These are phyloP conservation scores for Allodekkera sacchari DNA, from an alignment of 805 yeast species.

Conservation along the genomic window DNA sequence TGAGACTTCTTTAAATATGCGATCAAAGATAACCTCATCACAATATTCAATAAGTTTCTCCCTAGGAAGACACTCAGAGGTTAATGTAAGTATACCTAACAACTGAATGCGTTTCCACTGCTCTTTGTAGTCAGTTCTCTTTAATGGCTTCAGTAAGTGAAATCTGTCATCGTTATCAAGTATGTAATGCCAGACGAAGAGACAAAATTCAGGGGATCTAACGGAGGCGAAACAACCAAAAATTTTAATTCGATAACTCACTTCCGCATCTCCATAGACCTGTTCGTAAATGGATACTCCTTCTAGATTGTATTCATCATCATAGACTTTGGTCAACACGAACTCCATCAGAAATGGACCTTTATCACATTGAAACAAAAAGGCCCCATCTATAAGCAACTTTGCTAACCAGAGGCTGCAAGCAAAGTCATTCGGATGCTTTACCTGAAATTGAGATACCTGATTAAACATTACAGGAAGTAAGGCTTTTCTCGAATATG, in stretches of 20 bases:
- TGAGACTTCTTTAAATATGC: conserved; percentile 58
- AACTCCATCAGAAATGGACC: conserved; percentile 54
- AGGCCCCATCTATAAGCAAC: conserved; percentile 36
- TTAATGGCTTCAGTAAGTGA: conserved; percentile 40
- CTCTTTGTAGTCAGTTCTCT: conserved; percentile 60
- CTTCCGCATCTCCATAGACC: conserved; percentile 53
- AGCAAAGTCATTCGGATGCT: conserved; percentile 28
- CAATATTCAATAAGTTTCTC: conserved; percentile 6
- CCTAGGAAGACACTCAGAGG: conserved; percentile 28
- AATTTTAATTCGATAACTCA: conserved; percentile 41
- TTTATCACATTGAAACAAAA: conserved; percentile 44
- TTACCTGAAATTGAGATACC: conserved; percentile 36
- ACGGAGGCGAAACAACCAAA: conserved; percentile 36
- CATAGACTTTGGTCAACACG: conserved; percentile 45
- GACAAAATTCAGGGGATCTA: conserved; percentile 23
- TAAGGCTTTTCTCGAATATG: conserved; percentile 59
- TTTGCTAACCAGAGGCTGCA: conserved; percentile 41
- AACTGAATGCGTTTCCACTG: conserved; percentile 55
- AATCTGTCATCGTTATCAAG: conserved; percentile 29
- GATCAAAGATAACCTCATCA: conserved; percentile 18
- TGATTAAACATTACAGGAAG: conserved; percentile 49
- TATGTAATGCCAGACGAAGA: conserved; percentile 27
- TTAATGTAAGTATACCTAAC: conserved; percentile 42
- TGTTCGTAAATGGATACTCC: conserved; percentile 34
- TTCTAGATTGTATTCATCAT: conserved; percentile 28